Evolutionary conservation across 106 monocot genomes (phyloP), one percentile per base, ranked within the genome.

Genomic region (Phalaenopsis aphrodite): DNA sequence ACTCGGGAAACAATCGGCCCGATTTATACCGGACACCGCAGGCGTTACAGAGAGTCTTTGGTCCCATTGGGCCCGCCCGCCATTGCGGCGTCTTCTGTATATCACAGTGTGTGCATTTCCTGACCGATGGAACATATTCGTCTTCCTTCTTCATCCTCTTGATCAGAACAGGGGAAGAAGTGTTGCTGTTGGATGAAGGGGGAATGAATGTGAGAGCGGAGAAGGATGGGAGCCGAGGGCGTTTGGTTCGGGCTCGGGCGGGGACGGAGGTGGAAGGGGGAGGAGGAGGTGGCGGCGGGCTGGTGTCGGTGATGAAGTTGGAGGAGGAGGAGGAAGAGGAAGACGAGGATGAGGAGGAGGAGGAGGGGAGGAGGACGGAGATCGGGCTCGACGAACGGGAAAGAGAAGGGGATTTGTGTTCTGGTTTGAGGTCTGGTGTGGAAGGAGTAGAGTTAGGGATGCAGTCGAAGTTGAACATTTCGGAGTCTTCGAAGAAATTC

Each of bases 201-300:
- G 75, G 75, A 56, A 45, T 81, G 66, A 41, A 83, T 16, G 45
- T 42, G 42, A 57, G 83, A 30, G 82, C 41, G 21, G 82, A 74
- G 86, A 86, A 88, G 56, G 81, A 46, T n/a, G 84, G 72, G 2
- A 84, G 88, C 5, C 94, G 87, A 36, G 85, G 77, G 30, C 94
- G 91, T 77, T 94, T 91, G 76, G 88, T 94, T 41, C 94, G 91
- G 16, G 91, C 87, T 15, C 91, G 85, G 2, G 76, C 91, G 2
- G 85, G 91, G 17, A 86, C 82, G 78, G 56, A 48, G 48, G 79
- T 39, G 55, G 77, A 7, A 8, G 81, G 46, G 8, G 68, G 77
- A 14, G 52, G 64, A 11, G 69, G 38, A 8, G 38, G 38, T 30
- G 66, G 66, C 30, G 30, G 30, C 30, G 30, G 30, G 30, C 30